phyloP scores from a whole-genome alignment of 2,329 filamentous ascomycete species.

The Pseudogymnoascus sp. region DNA sequence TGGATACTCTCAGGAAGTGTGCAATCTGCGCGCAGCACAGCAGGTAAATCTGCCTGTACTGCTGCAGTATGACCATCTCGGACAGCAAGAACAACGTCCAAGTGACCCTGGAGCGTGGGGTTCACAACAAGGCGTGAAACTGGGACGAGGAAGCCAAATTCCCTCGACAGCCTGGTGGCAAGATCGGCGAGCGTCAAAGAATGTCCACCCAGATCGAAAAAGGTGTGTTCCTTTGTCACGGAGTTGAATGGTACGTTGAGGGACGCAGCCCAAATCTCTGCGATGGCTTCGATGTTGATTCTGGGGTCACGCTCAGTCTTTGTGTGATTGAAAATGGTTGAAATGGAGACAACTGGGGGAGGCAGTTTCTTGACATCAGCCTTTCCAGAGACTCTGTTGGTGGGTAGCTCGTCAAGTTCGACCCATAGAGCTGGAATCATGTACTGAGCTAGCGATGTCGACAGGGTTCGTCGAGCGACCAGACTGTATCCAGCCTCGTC shows the following conservation, averaged over 20 bases:
- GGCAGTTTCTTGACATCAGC: constrained; percentile 66
- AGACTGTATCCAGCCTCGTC: constrained; percentile 67
- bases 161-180: constrained; percentile 59
- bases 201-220: constrained; percentile 76
- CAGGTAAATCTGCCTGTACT: constrained; percentile 67
- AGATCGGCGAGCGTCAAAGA: constrained; percentile 71
- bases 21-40: constrained; percentile 59
- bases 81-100: constrained; percentile 62
- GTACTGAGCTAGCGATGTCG: constrained; percentile 65
- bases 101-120: constrained; percentile 64
- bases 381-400: constrained; percentile 73
- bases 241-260: constrained; percentile 56
- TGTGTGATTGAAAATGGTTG: constrained; percentile 28
- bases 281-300: constrained; percentile 59
- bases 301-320: constrained; percentile 51
- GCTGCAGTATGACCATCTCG: constrained; percentile 67
- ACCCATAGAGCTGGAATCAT: constrained; percentile 80
- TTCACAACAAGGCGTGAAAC: constrained; percentile 63
- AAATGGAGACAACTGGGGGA: constrained; percentile 49
- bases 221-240: constrained; percentile 64
- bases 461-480: constrained; percentile 56
- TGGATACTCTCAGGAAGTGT: constrained; percentile 63
- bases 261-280: constrained; percentile 64
- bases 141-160: constrained; percentile 66
- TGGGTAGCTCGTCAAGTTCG: constrained; percentile 61